These are phyloP conservation scores for Brassica napus DNA, from an alignment of 345 rosid genomes.

Conservation along the genomic window Da-Ae NC_063450.1:46769501-46770000, in stretches of 20 bases:
- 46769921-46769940: constrained; percentile 34
- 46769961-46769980: constrained; percentile 71
- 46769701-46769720: background rate
- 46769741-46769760: background rate
- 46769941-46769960: constrained; percentile 73
- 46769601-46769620: constrained; percentile 45
- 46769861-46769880: constrained; percentile 2
- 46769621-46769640: constrained; percentile 21
- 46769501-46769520: constrained; percentile 17
- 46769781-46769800: background rate
- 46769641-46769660: constrained; percentile 13
- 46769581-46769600: constrained; percentile 53
- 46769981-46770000: constrained; percentile 57
- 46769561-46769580: constrained; percentile 44
- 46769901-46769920: constrained; percentile 37
- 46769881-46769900: constrained; percentile 27
- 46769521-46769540: constrained; percentile 40
- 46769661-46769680: background rate
- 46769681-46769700: background rate
- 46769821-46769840: background rate
- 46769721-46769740: background rate
- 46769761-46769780: background rate
- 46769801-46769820: background rate
- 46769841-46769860: background rate
- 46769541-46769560: constrained; percentile 39